A percentile compares a stretch with the other conserved stretches of the same genome.
Conservation (phyloP, 108 stramenopile genomes). For the Pseudonitzschia multiseries region DNA sequence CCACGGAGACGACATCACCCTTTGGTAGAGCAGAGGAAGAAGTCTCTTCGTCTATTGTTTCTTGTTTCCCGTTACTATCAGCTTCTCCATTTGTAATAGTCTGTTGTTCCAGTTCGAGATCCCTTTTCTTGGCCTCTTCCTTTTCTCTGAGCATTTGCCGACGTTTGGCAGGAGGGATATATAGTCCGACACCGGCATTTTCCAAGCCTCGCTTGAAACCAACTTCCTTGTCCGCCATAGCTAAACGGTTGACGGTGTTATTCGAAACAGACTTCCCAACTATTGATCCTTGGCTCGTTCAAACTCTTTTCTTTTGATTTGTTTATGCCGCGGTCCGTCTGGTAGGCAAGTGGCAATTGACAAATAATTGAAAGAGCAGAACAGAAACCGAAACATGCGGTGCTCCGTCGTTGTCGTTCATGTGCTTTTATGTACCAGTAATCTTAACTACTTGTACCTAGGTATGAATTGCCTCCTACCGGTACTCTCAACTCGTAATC, state of each 20-base stretch:
- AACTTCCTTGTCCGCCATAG: conserved; percentile 11
- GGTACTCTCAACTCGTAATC: no score
- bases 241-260: not conserved
- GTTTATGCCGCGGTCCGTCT: no score
- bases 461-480: no score
- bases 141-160: conserved; percentile 12
- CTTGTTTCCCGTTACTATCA: not conserved
- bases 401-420: no score
- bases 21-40: conserved; percentile 1
- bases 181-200: conserved; percentile 9
- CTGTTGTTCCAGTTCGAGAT: conserved; percentile 1
- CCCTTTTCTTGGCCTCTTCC: conserved; percentile 10
- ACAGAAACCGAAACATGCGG: no score
- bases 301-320: no score
- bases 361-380: no score
- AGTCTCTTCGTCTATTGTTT: not conserved
- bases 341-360: no score
- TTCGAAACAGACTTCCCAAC: not conserved
- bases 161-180: conserved; percentile 42
- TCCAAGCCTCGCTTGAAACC: conserved; percentile 12
- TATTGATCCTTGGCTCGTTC: no score
- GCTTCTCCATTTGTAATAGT: not conserved
- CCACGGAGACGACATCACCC: not conserved
- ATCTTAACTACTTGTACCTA: no score
- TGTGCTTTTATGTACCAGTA: no score